These are phyloP conservation scores for Carex pumila DNA, from an alignment of 176 grass and related monocot species.

Conservation along the genomic window DNA sequence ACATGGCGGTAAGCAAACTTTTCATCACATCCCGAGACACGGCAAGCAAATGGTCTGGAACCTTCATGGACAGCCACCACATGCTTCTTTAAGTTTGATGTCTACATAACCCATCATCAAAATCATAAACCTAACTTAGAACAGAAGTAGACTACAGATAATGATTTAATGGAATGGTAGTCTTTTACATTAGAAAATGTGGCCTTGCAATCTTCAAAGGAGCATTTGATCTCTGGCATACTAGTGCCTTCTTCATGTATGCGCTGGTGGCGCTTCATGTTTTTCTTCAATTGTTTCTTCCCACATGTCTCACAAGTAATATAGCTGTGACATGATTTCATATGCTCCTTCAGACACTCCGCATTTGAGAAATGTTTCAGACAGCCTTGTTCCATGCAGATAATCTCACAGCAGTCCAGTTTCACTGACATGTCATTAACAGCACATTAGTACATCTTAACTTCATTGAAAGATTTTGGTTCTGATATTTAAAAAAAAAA, in stretches of 20 bases:
- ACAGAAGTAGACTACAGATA: neutral
- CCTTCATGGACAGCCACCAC: conserved; percentile 51
- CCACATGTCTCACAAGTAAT: conserved; percentile 51
- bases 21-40: conserved; percentile 49
- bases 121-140: conserved; percentile 10
- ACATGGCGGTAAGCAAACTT: conserved; percentile 73
- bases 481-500: neutral
- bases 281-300: conserved; percentile 67
- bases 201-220: conserved; percentile 46
- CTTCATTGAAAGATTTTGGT: neutral
- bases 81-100: conserved; percentile 67
- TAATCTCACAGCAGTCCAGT: conserved; percentile 55
- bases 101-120: conserved; percentile 30
- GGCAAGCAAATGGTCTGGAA: conserved; percentile 36
- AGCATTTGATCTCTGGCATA: conserved; percentile 42
- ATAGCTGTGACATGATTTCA: conserved; percentile 44
- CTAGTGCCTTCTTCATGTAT: conserved; percentile 45
- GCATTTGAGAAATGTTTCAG: conserved; percentile 49
- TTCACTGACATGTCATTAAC: conserved; percentile 34
- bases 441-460: neutral
- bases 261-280: conserved; percentile 57
- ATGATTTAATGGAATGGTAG: neutral
- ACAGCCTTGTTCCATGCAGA: conserved; percentile 56
- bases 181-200: conserved; percentile 61
- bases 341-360: conserved; percentile 56